These are phyloP conservation scores for Acanthamoeba royreba DNA, from an alignment of 208 protist species.

Conservation along the genomic window DNA sequence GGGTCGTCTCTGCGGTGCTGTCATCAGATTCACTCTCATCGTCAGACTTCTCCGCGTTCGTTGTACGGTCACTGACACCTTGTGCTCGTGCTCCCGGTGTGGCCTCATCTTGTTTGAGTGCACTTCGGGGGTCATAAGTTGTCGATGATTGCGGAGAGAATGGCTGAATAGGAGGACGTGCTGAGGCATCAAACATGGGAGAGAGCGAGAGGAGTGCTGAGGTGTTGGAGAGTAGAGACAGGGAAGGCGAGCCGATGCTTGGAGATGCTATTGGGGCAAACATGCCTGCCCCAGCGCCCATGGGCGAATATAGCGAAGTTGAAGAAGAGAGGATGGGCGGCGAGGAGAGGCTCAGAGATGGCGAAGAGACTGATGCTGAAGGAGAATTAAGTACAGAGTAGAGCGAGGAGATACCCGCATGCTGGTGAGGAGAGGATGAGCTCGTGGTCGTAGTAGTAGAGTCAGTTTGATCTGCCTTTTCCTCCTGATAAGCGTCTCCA, in stretches of 20 bases:
- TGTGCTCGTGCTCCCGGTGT: not conserved
- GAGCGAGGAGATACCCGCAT: no score
- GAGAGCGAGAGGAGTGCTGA: not conserved
- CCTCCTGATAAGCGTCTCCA: no score
- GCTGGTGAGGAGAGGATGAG: no score
- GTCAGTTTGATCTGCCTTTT: no score
- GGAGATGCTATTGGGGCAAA: not conserved
- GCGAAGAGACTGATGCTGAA: no score
- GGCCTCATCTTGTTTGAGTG: no score
- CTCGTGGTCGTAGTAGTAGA: no score
- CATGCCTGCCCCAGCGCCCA: not conserved
- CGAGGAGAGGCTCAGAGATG: no score
- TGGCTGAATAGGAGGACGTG: not conserved
- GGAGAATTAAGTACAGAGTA: no score
- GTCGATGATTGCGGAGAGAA: not conserved
- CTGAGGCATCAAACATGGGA: not conserved
- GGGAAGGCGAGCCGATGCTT: no score
- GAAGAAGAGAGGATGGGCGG: no score
- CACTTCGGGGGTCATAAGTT: no score
- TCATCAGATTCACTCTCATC: not conserved
- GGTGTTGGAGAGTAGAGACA: not conserved
- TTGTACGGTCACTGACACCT: not conserved
- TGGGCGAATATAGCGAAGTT: not conserved
- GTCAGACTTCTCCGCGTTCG: not conserved
- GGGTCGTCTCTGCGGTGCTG: not conserved